Conservation (phyloP, 2,329 filamentous ascomycete genomes). For the Sclerotinia borealis region DNA sequence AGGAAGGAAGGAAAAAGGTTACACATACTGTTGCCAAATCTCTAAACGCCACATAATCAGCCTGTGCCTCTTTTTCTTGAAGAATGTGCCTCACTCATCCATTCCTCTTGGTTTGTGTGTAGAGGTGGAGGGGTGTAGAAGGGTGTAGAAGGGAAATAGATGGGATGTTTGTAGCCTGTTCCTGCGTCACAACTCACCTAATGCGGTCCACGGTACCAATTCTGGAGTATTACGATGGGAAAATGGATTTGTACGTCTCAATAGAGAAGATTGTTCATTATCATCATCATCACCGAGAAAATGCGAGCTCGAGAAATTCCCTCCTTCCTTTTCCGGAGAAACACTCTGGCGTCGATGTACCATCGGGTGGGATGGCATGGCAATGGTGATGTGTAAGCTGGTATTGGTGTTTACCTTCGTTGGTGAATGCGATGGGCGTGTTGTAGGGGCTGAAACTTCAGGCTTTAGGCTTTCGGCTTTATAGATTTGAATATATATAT, state of each 20-base stretch:
- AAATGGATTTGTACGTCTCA: not conserved
- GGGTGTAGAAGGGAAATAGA: too few relatives aligned
- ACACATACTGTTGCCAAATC: constrained; percentile 20
- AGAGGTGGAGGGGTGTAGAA: not conserved
- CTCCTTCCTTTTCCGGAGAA: constrained; percentile 3
- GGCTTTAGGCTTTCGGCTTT: not conserved
- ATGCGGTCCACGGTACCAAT: not conserved
- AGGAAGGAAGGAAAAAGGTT: not conserved
- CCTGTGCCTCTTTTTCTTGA: constrained; percentile 8
- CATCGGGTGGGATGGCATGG: not conserved
- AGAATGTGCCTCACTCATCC: not conserved
- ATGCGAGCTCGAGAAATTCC: not conserved
- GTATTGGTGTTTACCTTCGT: not conserved
- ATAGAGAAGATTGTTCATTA: not conserved
- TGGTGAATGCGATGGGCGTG: not conserved
- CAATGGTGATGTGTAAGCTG: not conserved
- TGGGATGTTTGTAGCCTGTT: not conserved
- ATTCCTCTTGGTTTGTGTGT: not conserved
- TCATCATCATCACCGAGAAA: too few relatives aligned
- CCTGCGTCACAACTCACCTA: constrained; percentile 2
- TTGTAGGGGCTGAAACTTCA: not conserved
- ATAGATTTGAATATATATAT: not conserved
- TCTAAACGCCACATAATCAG: constrained; percentile 15
- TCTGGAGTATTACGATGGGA: not conserved
- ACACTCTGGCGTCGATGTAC: not conserved